Base-by-base conservation (phyloP, 2,329 filamentous ascomycete species). In the Fusarium humuli region DNA sequence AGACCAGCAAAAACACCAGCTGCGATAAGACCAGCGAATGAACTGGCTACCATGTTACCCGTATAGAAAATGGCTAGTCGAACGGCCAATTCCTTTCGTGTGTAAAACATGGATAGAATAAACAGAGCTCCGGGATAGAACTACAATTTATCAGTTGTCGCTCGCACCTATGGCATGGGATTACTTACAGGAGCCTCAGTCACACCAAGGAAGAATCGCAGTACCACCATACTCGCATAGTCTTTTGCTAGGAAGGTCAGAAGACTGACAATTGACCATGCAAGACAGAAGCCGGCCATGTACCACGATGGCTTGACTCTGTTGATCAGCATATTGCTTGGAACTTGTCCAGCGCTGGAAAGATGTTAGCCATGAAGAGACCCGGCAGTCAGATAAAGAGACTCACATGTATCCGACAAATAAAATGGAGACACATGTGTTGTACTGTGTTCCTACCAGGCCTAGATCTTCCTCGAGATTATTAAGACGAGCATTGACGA, bases 401-500 rank as follows among this genome's bases (percentile, higher is more conserved):
- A 45, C 69, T 8, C 32, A 72, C 69, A 71, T 72, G n/a, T 78
- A 81, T 22, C 86, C 77, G 2, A 77, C 77, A 49, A 78, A 80
- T 3, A 80, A 60, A 16, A 80, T 78, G 0, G 78, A 79, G 1
- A 79, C 76, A 12, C 77, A 79, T 2, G 77, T 78, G 45, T 78
- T 77, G 29, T 78, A 78, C 52, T 78, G 73, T 12, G 61, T 65
- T 7, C 81, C 83, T 1, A 77, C 75, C 29, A 89, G 75, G 2
- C 81, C 77, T 3, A 90, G 76, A 45, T 89, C 86, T 7, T 83
- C 79, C 44, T 87, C 83, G 3, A 90, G 77, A 3, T 84, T 84
- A 59, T 87, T 83, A 6, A 90, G 75, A 25, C 83, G 80, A 4
- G 87, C 87, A 20, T 86, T 85, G 7, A 87, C 86, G 58, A 89